Conservation (phyloP, 2,329 filamentous ascomycete species). For the Elsinoe arachidis region DNA sequence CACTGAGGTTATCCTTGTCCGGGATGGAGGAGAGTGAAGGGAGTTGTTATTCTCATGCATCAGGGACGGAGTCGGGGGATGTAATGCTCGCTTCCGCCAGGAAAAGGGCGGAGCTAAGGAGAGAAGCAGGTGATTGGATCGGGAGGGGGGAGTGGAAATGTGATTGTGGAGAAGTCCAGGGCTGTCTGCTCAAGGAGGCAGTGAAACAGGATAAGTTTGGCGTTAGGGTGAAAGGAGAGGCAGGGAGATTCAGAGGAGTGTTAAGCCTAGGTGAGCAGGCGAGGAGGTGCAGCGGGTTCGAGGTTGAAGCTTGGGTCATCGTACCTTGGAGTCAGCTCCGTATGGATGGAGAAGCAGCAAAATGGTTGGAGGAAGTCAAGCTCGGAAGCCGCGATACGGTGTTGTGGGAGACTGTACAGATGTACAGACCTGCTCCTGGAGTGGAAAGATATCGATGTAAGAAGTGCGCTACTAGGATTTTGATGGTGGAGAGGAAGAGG, state of each 20-base stretch:
- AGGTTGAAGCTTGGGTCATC: background rate
- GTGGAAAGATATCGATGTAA: background rate
- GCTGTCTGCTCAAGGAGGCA: background rate
- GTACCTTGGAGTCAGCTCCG: background rate
- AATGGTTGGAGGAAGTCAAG: background rate
- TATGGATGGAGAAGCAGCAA: background rate
- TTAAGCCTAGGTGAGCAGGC: background rate
- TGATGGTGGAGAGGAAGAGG: background rate
- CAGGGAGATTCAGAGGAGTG: background rate
- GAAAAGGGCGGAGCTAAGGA: background rate
- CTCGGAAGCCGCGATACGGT: background rate
- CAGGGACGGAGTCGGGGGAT: background rate
- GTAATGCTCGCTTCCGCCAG: background rate
- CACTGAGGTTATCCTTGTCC: background rate
- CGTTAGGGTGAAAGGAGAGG: background rate
- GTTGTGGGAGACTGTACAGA: too few species aligned
- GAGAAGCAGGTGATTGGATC: background rate
- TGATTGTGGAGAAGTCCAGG: background rate
- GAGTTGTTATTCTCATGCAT: background rate
- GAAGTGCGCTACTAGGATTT: background rate
- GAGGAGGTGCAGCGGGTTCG: background rate
- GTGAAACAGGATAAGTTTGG: background rate
- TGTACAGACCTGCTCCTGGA: background rate
- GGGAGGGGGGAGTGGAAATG: background rate
- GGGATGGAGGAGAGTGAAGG: background rate